Evolutionary conservation across 1,139 yeast genomes (phyloP).

Genomic region (Geotrichum cucujoidarum): DNA sequence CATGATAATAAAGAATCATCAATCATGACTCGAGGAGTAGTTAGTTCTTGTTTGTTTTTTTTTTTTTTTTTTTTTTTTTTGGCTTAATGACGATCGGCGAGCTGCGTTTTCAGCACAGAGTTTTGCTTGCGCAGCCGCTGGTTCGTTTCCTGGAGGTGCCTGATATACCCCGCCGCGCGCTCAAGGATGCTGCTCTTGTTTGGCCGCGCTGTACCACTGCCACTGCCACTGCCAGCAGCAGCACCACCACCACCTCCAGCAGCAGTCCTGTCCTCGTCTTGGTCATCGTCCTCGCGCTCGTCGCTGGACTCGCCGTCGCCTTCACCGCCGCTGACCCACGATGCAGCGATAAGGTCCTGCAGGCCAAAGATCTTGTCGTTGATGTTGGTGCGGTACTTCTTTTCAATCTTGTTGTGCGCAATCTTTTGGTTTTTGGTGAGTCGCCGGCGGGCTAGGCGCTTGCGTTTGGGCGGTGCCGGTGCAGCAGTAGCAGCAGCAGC

Average conservation of each 20-base stretch:
- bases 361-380: conserved; percentile 66
- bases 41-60: no score
- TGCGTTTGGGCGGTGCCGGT: conserved; percentile 34
- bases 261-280: not conserved
- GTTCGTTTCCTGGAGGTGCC: conserved; percentile 1
- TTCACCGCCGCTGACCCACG: conserved; percentile 34
- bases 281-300: conserved; percentile 6
- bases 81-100: not conserved
- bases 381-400: conserved; percentile 66
- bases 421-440: conserved; percentile 58
- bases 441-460: conserved; percentile 53
- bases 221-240: not conserved
- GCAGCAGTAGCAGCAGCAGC: no score
- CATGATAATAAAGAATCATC: not conserved
- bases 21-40: no score
- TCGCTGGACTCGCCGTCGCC: not conserved
- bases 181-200: conserved; percentile 12
- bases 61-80: not conserved
- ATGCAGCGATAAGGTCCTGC: conserved; percentile 55
- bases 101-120: not conserved
- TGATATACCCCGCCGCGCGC: conserved; percentile 10
- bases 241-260: not conserved
- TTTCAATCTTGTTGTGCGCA: conserved; percentile 68
- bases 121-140: not conserved
- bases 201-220: not conserved